These are phyloP conservation scores for Chlorella sp. DNA, from an alignment of 139 green algal genomes.

Conservation along the genomic window DNA sequence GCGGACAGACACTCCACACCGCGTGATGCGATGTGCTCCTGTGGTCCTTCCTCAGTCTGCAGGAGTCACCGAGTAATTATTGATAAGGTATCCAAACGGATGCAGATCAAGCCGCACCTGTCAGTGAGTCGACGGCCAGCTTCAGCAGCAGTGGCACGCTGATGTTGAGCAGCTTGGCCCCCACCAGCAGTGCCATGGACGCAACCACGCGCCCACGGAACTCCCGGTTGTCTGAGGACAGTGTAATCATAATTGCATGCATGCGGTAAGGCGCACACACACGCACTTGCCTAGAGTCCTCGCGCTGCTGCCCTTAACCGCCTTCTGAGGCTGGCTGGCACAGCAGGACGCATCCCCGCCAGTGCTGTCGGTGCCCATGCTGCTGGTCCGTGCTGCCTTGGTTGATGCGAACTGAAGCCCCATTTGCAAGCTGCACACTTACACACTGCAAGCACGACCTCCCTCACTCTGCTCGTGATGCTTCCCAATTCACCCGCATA, in stretches of 20 bases:
- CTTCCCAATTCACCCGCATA: background rate
- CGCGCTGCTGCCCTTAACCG: no score
- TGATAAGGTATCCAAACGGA: no score
- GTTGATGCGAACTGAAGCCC: background rate
- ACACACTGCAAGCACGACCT: no score
- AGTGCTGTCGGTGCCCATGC: background rate
- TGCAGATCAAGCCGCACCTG: no score
- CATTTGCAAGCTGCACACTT: no score
- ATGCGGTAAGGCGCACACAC: slow-evolving; percentile 11
- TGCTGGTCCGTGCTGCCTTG: background rate
- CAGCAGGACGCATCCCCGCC: background rate
- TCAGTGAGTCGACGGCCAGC: slow-evolving; percentile 68
- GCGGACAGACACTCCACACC: no score
- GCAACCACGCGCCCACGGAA: slow-evolving; percentile 51
- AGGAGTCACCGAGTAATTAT: no score
- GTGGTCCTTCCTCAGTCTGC: no score
- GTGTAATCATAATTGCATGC: no score
- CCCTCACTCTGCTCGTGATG: background rate
- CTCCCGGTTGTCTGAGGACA: slow-evolving; percentile 55
- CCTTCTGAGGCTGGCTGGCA: background rate
- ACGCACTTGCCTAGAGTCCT: background rate
- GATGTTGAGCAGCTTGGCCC: slow-evolving; percentile 71
- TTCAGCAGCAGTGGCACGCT: slow-evolving; percentile 94
- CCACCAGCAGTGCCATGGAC: slow-evolving; percentile 60
- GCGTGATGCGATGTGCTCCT: no score